phyloP scores from a whole-genome alignment of 306 rosid species.

The Glycine tomentella region DNA sequence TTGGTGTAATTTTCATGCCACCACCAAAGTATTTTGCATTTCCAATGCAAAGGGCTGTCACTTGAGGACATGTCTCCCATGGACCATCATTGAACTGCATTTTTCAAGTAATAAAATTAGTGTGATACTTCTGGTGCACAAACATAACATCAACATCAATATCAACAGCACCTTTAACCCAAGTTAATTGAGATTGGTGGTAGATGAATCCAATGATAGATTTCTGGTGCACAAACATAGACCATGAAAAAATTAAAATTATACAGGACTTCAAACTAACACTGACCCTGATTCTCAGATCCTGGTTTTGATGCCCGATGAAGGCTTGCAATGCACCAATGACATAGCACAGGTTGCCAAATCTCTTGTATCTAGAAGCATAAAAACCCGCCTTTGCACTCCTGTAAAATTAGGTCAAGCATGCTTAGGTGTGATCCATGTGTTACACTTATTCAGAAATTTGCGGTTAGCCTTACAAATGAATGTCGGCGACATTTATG shows the following conservation, averaged over 20 bases:
- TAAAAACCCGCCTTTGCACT: conserved; percentile 95
- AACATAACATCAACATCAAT: too few relatives aligned
- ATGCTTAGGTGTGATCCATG: conserved; percentile 37
- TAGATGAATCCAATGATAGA: too few relatives aligned
- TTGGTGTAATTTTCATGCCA: conserved; percentile 96
- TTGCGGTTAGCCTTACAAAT: conserved; percentile 76
- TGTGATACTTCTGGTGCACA: conserved; percentile 20
- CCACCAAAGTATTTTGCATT: conserved; percentile 97
- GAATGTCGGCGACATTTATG: conserved; percentile 90
- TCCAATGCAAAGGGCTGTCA: conserved; percentile 87
- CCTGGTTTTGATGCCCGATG: conserved; percentile 82
- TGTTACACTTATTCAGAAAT: conserved; percentile 34
- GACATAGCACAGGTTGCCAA: conserved; percentile 89
- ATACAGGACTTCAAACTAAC: conserved; percentile 3
- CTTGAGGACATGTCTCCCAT: conserved; percentile 78
- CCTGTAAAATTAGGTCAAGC: conserved; percentile 56
- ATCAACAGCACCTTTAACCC: too few relatives aligned
- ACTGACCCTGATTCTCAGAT: conserved; percentile 82
- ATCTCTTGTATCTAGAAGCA: conserved; percentile 85
- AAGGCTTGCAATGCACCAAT: conserved; percentile 94
- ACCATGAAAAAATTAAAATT: conserved; percentile 20
- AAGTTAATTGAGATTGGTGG: too few relatives aligned
- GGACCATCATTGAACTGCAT: conserved; percentile 81
- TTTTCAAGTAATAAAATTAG: conserved; percentile 34
- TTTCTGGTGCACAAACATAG: conserved; percentile 23